Evolutionary conservation across 139 green algal genomes (phyloP).

Genomic region (Tetradesmus obliquus): DNA sequence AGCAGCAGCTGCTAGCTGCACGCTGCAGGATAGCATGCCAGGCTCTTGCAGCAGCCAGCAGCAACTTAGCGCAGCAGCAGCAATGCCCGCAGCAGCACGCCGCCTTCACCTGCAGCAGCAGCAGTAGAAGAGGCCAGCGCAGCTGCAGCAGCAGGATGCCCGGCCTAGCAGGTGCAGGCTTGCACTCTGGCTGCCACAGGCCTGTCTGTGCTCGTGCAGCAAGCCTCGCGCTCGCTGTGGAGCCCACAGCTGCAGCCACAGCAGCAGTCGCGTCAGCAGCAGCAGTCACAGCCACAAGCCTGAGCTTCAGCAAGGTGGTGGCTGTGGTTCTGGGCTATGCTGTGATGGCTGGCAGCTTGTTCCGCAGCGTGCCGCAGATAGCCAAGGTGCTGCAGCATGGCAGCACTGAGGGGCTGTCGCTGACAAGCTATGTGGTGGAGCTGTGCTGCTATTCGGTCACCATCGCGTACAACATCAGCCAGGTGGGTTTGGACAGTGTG

Average conservation of each 20-base stretch:
- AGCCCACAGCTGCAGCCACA: constrained; percentile 11
- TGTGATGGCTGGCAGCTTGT: constrained; percentile 69
- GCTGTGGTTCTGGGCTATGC: constrained; percentile 67
- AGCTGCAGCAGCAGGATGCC: neutral
- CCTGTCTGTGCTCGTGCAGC: neutral
- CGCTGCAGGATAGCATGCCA: neutral
- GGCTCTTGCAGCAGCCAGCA: neutral
- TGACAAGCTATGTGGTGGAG: constrained; percentile 72
- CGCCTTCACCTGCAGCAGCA: neutral
- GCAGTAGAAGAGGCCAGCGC: neutral
- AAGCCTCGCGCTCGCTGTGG: constrained; percentile 7
- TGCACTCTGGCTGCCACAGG: neutral
- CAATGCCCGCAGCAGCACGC: neutral
- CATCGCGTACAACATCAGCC: constrained; percentile 76
- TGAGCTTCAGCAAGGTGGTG: constrained; percentile 18
- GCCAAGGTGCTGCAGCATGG: constrained; percentile 46
- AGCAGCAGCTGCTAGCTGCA: neutral
- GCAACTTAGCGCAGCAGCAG: neutral
- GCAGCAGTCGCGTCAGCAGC: neutral
- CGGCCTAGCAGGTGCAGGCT: neutral
- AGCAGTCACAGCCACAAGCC: neutral
- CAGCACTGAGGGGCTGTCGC: constrained; percentile 66
- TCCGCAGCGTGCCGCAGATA: constrained; percentile 81
- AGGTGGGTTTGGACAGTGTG: constrained; percentile 6
- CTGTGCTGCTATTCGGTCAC: constrained; percentile 78